Conservation (phyloP, 805 yeast species). For the Yarrowia phangngaensis region DNA sequence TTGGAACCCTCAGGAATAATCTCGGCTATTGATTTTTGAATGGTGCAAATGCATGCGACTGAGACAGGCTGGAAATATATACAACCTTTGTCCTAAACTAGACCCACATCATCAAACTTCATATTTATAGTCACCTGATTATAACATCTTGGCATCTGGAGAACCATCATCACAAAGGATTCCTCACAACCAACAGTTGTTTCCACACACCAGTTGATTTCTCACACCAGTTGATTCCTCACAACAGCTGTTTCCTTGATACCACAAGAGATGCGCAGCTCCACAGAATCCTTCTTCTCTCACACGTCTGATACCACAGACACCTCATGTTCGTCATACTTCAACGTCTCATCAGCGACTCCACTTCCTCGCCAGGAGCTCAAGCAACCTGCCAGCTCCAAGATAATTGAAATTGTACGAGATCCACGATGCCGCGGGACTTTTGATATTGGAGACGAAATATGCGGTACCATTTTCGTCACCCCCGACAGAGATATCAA, state of each 20-base stretch:
- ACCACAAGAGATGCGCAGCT: slow-evolving; percentile 10
- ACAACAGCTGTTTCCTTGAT: too few relatives aligned
- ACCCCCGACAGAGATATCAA: slow-evolving; percentile 10
- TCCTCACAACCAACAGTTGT: too few relatives aligned
- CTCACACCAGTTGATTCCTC: too few relatives aligned
- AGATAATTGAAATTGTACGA: slow-evolving; percentile 11
- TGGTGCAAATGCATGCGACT: not conserved
- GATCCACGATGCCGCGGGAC: slow-evolving; percentile 24
- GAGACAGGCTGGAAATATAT: too few relatives aligned
- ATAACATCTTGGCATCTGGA: too few relatives aligned
- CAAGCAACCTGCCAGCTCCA: slow-evolving; percentile 6
- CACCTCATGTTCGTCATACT: slow-evolving; percentile 23
- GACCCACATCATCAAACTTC: too few relatives aligned
- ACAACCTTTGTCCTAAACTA: too few relatives aligned
- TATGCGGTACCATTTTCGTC: slow-evolving; percentile 17
- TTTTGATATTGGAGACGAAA: slow-evolving; percentile 20
- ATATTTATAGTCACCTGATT: too few relatives aligned
- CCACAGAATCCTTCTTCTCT: slow-evolving; percentile 18
- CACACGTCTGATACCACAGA: slow-evolving; percentile 25
- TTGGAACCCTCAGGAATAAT: not conserved
- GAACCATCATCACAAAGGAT: too few relatives aligned
- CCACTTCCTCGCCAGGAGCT: slow-evolving; percentile 20
- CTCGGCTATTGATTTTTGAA: slow-evolving; percentile 7
- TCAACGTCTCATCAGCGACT: slow-evolving; percentile 13
- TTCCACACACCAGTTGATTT: too few relatives aligned